Percentiles rank a stretch among this genome's conserved stretches.
Evolutionary conservation across 1,284 basidiomycete genomes (phyloP).

Genomic region (Quambalaria eucalypti): DNA sequence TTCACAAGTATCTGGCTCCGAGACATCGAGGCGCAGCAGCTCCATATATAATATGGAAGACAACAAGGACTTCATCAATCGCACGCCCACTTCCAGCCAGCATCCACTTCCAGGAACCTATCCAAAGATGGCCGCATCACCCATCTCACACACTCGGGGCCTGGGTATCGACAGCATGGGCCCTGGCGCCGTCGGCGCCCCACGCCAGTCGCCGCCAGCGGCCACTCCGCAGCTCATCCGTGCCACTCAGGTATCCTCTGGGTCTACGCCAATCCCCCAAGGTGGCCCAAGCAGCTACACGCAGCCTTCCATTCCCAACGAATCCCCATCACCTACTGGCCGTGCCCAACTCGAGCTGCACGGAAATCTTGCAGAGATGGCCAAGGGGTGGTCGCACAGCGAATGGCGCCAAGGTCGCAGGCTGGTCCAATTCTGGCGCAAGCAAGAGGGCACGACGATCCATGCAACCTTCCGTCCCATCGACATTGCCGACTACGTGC

Average conservation of each 20-base stretch:
- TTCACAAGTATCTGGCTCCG: not conserved
- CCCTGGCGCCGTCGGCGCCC: not conserved
- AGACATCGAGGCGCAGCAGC: not conserved
- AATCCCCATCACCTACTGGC: not conserved
- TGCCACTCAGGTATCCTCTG: not conserved
- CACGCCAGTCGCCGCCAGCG: too few relatives aligned
- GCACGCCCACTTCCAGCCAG: not conserved
- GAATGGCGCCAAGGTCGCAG: constrained; percentile 52
- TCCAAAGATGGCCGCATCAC: not conserved
- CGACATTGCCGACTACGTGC: constrained; percentile 45
- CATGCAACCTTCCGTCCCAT: constrained; percentile 52
- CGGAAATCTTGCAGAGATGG: constrained; percentile 52
- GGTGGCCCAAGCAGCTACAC: not conserved
- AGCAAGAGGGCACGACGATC: constrained; percentile 52
- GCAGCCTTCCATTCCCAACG: not conserved
- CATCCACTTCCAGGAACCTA: not conserved
- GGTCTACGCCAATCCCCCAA: not conserved
- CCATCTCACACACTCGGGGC: not conserved
- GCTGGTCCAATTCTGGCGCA: constrained; percentile 53
- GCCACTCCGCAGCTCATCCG: not conserved
- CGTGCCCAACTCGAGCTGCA: constrained; percentile 44
- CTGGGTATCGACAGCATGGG: not conserved
- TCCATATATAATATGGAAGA: too few relatives aligned
- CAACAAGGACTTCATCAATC: not conserved
- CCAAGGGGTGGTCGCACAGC: constrained; percentile 53